These are phyloP conservation scores for Cladophialophora psammophila DNA, from an alignment of 2,329 filamentous ascomycete species.

Conservation along the genomic window DNA sequence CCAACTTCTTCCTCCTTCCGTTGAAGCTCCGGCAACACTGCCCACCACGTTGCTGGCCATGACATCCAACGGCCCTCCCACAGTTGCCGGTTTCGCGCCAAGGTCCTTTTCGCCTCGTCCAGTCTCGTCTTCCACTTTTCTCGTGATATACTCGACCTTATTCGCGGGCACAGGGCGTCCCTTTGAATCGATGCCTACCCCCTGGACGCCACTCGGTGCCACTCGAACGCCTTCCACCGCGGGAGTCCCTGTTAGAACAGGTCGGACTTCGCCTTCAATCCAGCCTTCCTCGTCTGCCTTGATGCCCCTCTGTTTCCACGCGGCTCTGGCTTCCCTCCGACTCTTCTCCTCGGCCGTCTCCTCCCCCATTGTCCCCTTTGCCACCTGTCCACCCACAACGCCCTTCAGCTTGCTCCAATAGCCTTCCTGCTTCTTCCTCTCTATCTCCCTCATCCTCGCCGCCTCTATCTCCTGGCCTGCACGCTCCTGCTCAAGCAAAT, in stretches of 20 bases:
- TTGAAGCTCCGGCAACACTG: slow-evolving; percentile 25
- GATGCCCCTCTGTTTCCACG: slow-evolving; percentile 18
- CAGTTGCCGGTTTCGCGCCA: slow-evolving; percentile 7
- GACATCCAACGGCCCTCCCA: slow-evolving; percentile 37
- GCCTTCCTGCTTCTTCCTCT: slow-evolving; percentile 48
- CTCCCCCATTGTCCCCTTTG: slow-evolving; percentile 35
- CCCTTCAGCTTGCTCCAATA: slow-evolving; percentile 38
- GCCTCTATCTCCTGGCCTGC: slow-evolving; percentile 53
- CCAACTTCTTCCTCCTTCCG: slow-evolving; percentile 26
- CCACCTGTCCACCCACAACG: slow-evolving; percentile 26
- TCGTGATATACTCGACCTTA: slow-evolving; percentile 34
- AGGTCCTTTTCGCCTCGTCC: slow-evolving; percentile 22
- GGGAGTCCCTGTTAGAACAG: slow-evolving; percentile 11
- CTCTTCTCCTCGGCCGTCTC: slow-evolving; percentile 30
- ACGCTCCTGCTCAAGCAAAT: slow-evolving; percentile 54
- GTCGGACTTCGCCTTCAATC: slow-evolving; percentile 30
- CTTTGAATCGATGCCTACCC: slow-evolving; percentile 40
- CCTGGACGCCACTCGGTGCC: slow-evolving; percentile 29
- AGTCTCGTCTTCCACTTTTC: slow-evolving; percentile 21
- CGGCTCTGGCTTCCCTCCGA: slow-evolving; percentile 23
- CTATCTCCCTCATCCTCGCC: slow-evolving; percentile 50
- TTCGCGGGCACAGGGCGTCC: slow-evolving; percentile 38
- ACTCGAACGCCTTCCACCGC: slow-evolving; percentile 16
- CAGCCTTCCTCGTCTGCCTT: slow-evolving; percentile 21
- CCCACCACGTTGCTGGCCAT: slow-evolving; percentile 35